Evolutionary conservation across 345 rosid species (phyloP), one percentile per base, ranked within the genome.

Genomic region (Citrus trifoliata): DNA sequence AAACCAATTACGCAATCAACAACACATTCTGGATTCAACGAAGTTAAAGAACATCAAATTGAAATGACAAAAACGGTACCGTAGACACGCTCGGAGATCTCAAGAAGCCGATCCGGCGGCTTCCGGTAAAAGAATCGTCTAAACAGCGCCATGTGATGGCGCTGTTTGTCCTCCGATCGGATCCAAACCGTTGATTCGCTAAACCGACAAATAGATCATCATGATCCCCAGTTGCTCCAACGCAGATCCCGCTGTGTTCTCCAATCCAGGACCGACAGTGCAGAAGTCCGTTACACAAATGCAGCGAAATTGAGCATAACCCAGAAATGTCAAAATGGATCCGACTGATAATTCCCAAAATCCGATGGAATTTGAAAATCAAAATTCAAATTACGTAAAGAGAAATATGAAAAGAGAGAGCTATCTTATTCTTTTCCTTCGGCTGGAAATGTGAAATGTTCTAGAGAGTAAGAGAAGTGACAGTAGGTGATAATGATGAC

Each of bases 61-160:
- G 56, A 73, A 58, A 64, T 5, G 37, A 30, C 7, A 56, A 74
- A 73, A 67, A 21, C 28, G 67, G 66, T 82, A 96, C 99, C 99
- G 76, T 96, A 94, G 80, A 96, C 94, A 70, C 99, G 90, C 85
- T 96, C 98, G 42, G 99, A 94, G 90, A 96, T 96, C 92, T 96
- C 99, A 65, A 96, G 97, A 85, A 96, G 97, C 88, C 95, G 96
- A 89, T 96, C 99, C 79, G 99, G 99, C 83, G 99, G 99, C 89
- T 96, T 96, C 89, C 98, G 90, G 80, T 94, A 93, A 80, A 94
- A 96, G 88, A 96, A 93, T 51, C 99, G 97, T 85, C 97, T 93
- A 93, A 96, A 96, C 99, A 94, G 99, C 97, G 98, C 99, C 99
- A 96, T 95, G 79, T 0, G 86, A 83, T 87, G 98, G 98, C 99